Evolutionary conservation across 352 stramenopile genomes (phyloP).

Genomic region (Thalassiosira livingstoniorum): DNA sequence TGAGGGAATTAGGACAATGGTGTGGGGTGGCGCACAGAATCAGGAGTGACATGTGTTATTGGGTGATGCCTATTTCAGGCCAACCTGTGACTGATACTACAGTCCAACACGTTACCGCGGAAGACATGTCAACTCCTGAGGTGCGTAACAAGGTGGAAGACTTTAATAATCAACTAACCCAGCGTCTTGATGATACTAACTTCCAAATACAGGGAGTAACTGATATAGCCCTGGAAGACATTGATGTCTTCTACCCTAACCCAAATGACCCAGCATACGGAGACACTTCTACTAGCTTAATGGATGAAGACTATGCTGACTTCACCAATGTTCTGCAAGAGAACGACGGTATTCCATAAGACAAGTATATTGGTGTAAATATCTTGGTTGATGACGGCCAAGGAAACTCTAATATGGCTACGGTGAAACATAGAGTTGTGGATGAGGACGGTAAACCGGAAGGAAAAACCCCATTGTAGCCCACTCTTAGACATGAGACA

Average conservation of each 20-base stretch:
- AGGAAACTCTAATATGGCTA: no score
- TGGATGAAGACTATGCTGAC: background rate
- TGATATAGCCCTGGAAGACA: background rate
- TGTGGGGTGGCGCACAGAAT: conserved; percentile 26
- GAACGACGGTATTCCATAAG: background rate
- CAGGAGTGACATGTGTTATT: conserved; percentile 53
- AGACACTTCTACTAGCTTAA: background rate
- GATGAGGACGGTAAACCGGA: no score
- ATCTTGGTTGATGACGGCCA: background rate
- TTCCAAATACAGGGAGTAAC: no score
- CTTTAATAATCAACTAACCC: background rate
- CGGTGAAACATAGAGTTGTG: no score
- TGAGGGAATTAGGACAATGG: conserved; percentile 25
- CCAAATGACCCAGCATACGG: background rate
- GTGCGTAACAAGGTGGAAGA: background rate
- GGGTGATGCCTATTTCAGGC: conserved; percentile 26
- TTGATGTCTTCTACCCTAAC: background rate
- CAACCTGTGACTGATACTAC: conserved; percentile 19
- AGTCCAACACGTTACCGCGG: conserved; percentile 36
- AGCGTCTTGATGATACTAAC: conserved; percentile 20
- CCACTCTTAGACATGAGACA: background rate
- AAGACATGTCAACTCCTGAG: conserved; percentile 7
- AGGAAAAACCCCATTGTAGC: background rate
- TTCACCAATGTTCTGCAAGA: background rate
- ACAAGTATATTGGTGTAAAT: background rate